Base-by-base conservation (phyloP, 805 yeast genomes). In the Myxozyma geophila region DNA sequence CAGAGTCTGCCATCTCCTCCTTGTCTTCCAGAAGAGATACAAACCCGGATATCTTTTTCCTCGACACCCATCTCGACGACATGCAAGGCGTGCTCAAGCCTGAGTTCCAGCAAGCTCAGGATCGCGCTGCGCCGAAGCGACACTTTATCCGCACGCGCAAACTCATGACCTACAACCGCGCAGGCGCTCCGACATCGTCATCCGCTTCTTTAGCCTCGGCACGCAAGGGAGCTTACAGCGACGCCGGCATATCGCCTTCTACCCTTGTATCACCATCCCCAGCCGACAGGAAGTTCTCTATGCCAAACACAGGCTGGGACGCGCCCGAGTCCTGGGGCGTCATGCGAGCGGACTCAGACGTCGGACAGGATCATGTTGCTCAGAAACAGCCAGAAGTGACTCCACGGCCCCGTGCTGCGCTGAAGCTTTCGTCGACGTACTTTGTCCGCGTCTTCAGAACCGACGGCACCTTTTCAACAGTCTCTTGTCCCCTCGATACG, bases 391-490 rank as follows among this genome's bases (percentile, higher is more conserved):
- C 53, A 10, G 50, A 62, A 43, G 58, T 51, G 28, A 12, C 54
- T 4, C 39, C 56, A 3, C 62, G 36, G n/a, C 35, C 61, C 39
- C 46, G 54, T 28, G 37, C 59, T 19, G 33, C 52, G 15, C 23
- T 19, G 15, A 56, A 56, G 10, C 52, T 15, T 17, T 54, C 63
- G 7, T 55, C 61, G 21, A 54, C 63, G 7, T 83, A 78, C 68
- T 83, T 81, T 65, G 79, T 93, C 23, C 85, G 96, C 64, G 87
- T 93, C 1, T 92, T 89, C 77, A 85, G 88, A 63, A 89, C 86
- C 58, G 96, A 90, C 62, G 92, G 91, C 70, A 88, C 92, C 10
- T 90, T 91, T 68, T 88, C 95, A 15, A 90, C 97, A 0, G 78
- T 93, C 21, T 85, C 92, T 15, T 87, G 96, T 72, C 85, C 93